A percentile compares a stretch with the other conserved stretches of the same genome.
Evolutionary conservation across 2,329 filamentous ascomycete species (phyloP).

Genomic region (Colletotrichum musicola): DNA sequence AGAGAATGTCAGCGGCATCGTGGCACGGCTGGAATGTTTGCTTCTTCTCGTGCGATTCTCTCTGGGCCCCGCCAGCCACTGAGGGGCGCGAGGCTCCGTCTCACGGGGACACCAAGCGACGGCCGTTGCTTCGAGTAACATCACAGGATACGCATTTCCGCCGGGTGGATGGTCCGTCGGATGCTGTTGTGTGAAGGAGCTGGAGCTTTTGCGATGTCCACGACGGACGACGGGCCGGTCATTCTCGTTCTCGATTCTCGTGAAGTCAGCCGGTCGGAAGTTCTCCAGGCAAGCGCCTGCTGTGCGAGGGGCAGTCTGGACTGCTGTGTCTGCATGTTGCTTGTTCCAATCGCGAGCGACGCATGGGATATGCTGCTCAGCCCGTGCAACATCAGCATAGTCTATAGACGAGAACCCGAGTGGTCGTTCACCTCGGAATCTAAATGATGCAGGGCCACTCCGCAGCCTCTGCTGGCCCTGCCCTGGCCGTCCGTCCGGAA

Average conservation of each 20-base stretch:
- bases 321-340: constrained; percentile 16
- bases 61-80: constrained; percentile 1
- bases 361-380: background rate
- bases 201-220: background rate
- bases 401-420: constrained; percentile 1
- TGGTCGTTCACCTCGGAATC: constrained; percentile 9
- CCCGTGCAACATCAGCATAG: background rate
- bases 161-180: background rate
- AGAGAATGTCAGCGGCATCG: constrained; percentile 13
- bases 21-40: constrained; percentile 32
- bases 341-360: background rate
- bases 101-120: constrained; percentile 25
- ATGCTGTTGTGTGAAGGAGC: constrained; percentile 26
- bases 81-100: constrained; percentile 18
- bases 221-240: background rate
- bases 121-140: constrained; percentile 30
- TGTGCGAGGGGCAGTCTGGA: constrained; percentile 11
- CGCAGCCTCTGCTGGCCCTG: constrained; percentile 7
- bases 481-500: constrained; percentile 13
- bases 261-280: background rate
- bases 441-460: constrained; percentile 9
- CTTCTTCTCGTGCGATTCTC: constrained; percentile 31
- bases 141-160: background rate
- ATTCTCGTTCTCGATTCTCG: background rate
- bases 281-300: constrained; percentile 23